Base-by-base conservation (phyloP, 176 grass and related monocot genomes). In the maize (Zea mays) region DNA sequence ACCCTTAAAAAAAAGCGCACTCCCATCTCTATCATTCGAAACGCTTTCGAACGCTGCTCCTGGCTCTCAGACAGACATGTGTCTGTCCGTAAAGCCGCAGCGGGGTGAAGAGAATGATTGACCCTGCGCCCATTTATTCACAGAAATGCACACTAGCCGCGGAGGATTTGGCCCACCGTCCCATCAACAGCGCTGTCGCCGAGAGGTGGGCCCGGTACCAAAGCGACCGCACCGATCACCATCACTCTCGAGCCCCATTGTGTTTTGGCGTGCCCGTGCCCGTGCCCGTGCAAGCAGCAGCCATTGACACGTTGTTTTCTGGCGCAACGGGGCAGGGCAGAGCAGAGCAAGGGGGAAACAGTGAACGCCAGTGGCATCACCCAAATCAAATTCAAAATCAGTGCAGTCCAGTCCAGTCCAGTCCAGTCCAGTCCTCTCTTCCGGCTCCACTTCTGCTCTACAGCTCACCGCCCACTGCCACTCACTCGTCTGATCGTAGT, bases 401-500 rank as follows among this genome's bases (percentile, higher is more conserved):
- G 67, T 6, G 10, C 40, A 8, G 40, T 10, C n/a, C n/a, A 11
- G n/a, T 10, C 64, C 3, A n/a, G n/a, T 10, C 39, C n/a, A n/a
- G n/a, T n/a, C n/a, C n/a, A n/a, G n/a, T n/a, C n/a, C 10, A n/a
- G n/a, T 62, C 13, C 0, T 40, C 38, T 34, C 55, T 5, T 5
- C 8, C 12, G 60, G 60, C 20, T 52, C 11, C 57, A 33, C 14
- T 73, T 67, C 62, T 84, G 86, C 86, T 43, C 82, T 85, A 77
- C 86, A 88, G 86, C 86, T 88, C 86, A 88, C 16, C 65, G 71
- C 81, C 86, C 62, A 51, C 69, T 63, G 71, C 71, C n/a, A 15
- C 48, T 15, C 48, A 47, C 70, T n/a, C n/a, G n/a, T n/a, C n/a
- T n/a, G n/a, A n/a, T n/a, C n/a, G n/a, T n/a, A n/a, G n/a, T n/a